Evolutionary conservation across 2,329 filamentous ascomycete genomes (phyloP), one percentile per base, ranked within the genome.

Genomic region (Alternaria tenuissima): DNA sequence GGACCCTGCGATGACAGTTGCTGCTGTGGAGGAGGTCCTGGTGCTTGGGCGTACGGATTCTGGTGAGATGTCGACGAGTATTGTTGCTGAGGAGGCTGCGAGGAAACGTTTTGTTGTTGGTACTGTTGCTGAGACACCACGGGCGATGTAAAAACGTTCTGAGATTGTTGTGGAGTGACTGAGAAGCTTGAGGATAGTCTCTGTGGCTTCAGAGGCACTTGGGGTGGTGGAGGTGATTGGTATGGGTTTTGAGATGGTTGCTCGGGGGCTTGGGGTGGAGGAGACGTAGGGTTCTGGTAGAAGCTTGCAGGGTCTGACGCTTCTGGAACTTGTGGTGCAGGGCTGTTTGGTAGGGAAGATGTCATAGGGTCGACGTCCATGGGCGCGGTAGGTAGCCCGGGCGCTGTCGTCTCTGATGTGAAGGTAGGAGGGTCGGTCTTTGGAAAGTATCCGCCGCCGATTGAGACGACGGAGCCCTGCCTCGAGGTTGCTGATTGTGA

Each of bases 401-500:
- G 76, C 26, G 71, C 68, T 1, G 76, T 66, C 26, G 67, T 66
- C 26, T 80, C 76, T 30, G 79, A 75, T n/a, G 78, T 79, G 54
- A 81, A 82, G 5, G 79, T 81, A 4, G 84, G 82, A 7, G 85
- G 79, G 22, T 76, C 69, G 7, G 72, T 72, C 51, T 80, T 77
- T 3, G 86, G 86, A 60, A 88, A 88, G 75, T 88, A 88, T 46
- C 86, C 86, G 14, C 85, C 85, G 20, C 85, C 85, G 6, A 73
- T 66, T 11, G 77, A 79, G 22, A 60, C 69, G 4, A 84, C 74
- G 7, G 85, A 87, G 11, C 78, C 79, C 47, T 82, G 79, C 48
- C 83, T 79, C 16, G 79, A 79, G 34, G 76, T 71, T 1, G 73
- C 73, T 12, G 80, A 78, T 41, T 81, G 76, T 20, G 84, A 84